A percentile compares a stretch with the other conserved stretches of the same genome.
These are phyloP conservation scores for Saccharomycopsis fermentans DNA, from an alignment of 805 yeast species.

Conservation along the genomic window DNA sequence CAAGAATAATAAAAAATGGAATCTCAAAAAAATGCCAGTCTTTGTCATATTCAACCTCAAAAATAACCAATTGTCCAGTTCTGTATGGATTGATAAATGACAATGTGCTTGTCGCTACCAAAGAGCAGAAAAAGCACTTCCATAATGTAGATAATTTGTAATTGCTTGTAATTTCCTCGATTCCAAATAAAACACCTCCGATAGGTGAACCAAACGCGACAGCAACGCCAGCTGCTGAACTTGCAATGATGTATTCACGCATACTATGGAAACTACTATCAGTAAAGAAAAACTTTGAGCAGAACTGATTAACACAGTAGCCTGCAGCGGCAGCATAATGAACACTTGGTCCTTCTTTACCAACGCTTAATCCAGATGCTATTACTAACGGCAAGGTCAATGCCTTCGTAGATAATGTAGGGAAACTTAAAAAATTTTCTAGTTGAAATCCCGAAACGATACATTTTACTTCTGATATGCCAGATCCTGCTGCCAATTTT, in stretches of 20 bases:
- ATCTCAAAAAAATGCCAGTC: slow-evolving; percentile 83
- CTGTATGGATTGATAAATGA: slow-evolving; percentile 83
- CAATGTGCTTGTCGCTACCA: slow-evolving; percentile 75
- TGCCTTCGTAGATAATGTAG: slow-evolving; percentile 66
- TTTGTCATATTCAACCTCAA: slow-evolving; percentile 80
- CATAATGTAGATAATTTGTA: slow-evolving; percentile 74
- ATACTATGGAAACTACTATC: slow-evolving; percentile 19
- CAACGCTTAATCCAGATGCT: slow-evolving; percentile 86
- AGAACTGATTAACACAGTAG: slow-evolving; percentile 50
- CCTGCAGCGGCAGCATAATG: slow-evolving; percentile 98
- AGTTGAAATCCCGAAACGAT: slow-evolving; percentile 83
- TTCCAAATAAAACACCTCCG: slow-evolving; percentile 88
- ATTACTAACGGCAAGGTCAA: slow-evolving; percentile 82
- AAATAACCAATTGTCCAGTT: slow-evolving; percentile 88
- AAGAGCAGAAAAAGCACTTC: slow-evolving; percentile 85
- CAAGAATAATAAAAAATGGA: slow-evolving; percentile 68
- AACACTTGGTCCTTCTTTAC: slow-evolving; percentile 97
- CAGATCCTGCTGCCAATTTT: slow-evolving; percentile 94
- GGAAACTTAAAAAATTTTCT: slow-evolving; percentile 63
- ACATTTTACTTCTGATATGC: slow-evolving; percentile 93
- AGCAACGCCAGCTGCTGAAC: slow-evolving; percentile 97
- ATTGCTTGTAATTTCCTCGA: slow-evolving; percentile 75
- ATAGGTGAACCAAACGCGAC: slow-evolving; percentile 97
- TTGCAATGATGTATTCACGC: slow-evolving; percentile 68
- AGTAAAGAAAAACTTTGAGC: slow-evolving; percentile 22